phyloP scores from a whole-genome alignment of 225 moss, liverwort and hornwort genomes.

The Bryoerythrophyllum caledonicum region DNA sequence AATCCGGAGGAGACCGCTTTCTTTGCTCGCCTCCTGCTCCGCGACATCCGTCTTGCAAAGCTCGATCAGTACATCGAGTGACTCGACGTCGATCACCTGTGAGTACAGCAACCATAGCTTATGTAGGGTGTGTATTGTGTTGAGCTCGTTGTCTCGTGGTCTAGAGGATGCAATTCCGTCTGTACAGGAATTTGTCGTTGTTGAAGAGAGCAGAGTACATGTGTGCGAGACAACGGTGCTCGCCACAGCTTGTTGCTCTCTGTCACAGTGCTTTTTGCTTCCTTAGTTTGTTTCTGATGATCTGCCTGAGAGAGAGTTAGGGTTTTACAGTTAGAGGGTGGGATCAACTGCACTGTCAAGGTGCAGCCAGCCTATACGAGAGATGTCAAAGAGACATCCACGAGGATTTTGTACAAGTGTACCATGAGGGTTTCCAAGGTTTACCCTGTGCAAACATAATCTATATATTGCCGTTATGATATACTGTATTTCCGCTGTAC shows the following conservation, averaged over 20 bases:
- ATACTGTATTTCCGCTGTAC: background rate
- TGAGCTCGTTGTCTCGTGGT: background rate
- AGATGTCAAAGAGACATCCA: conserved; percentile 6
- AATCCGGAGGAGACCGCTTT: conserved; percentile 94
- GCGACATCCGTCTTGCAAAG: conserved; percentile 65
- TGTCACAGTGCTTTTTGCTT: background rate
- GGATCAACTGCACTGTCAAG: conserved; percentile 12
- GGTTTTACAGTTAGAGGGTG: conserved; percentile 10
- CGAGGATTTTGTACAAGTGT: conserved; percentile 31
- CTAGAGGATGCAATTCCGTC: background rate
- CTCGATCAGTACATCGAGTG: conserved; percentile 65
- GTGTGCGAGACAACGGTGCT: no score
- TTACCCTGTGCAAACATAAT: background rate
- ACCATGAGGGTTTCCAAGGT: conserved; percentile 28
- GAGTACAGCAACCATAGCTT: background rate
- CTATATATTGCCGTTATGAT: conserved; percentile 11
- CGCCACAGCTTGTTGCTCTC: background rate
- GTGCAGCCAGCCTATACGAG: conserved; percentile 8
- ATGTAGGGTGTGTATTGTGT: no score
- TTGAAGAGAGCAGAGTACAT: background rate
- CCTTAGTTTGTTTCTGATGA: background rate
- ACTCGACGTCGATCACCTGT: conserved; percentile 18
- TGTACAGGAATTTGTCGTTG: background rate
- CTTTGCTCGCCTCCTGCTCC: conserved; percentile 71
- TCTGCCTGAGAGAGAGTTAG: background rate